Percentiles rank a stretch among this genome's conserved stretches.
These are phyloP conservation scores for Ganoderma sinense DNA, from an alignment of 1,284 basidiomycete species.

Conservation along the genomic window DNA sequence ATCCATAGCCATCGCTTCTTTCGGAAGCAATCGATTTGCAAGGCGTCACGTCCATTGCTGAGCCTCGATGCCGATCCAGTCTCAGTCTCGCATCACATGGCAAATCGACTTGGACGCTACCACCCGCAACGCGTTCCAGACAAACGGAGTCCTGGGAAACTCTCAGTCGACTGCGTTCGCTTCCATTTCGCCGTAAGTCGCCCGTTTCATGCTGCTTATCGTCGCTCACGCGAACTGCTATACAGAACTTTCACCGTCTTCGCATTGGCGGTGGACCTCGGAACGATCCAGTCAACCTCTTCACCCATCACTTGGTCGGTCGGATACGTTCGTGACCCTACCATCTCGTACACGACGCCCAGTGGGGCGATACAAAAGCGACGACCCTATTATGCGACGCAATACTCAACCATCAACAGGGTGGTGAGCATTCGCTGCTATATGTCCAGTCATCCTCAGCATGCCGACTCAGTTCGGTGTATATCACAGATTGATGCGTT, in stretches of 20 bases:
- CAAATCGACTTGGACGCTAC: slow-evolving; percentile 23
- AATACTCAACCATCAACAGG: slow-evolving; percentile 25
- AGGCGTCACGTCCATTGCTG: too few species aligned
- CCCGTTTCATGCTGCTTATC: background rate
- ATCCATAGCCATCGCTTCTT: background rate
- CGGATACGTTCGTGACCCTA: slow-evolving; percentile 35
- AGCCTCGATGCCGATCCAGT: background rate
- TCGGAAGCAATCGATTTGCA: too few species aligned
- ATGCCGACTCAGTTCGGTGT: background rate
- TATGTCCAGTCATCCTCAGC: background rate
- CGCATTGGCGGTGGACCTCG: slow-evolving; percentile 33
- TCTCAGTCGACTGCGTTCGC: slow-evolving; percentile 21
- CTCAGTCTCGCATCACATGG: slow-evolving; percentile 27
- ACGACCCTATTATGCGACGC: slow-evolving; percentile 35
- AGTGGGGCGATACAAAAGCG: slow-evolving; percentile 33
- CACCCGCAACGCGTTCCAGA: slow-evolving; percentile 24
- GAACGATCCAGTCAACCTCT: slow-evolving; percentile 27
- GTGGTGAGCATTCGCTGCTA: slow-evolving; percentile 28
- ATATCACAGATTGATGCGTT: slow-evolving; percentile 38
- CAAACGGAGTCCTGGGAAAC: slow-evolving; percentile 23
- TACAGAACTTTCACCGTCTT: slow-evolving; percentile 31
- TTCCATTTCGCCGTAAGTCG: slow-evolving; percentile 25
- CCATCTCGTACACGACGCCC: slow-evolving; percentile 29
- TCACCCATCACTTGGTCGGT: slow-evolving; percentile 35
- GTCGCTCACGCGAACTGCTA: background rate